These are phyloP conservation scores for Globisporangium abappressorium DNA, from an alignment of 352 stramenopile species.

Conservation along the genomic window DNA sequence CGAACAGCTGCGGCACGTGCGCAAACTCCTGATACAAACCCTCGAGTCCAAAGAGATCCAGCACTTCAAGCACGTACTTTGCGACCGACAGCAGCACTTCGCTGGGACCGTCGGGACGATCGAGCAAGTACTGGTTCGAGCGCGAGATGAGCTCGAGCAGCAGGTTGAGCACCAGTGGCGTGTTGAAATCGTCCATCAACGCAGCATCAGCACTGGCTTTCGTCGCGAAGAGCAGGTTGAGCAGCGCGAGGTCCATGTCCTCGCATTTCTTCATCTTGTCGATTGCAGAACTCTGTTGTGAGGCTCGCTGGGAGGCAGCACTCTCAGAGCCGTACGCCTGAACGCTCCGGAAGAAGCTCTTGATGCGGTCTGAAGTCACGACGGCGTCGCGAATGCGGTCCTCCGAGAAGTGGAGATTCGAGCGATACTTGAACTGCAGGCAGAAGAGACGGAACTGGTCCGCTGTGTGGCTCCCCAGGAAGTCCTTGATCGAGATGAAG, in stretches of 20 bases:
- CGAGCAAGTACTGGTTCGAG: constrained; percentile 57
- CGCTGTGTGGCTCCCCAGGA: constrained; percentile 46
- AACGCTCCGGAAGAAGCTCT: constrained; percentile 63
- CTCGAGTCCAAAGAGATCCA: constrained; percentile 69
- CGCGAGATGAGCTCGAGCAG: constrained; percentile 71
- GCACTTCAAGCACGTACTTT: constrained; percentile 64
- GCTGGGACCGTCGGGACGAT: constrained; percentile 33
- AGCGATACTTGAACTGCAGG: constrained; percentile 85
- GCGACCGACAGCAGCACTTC: constrained; percentile 59
- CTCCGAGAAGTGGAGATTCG: constrained; percentile 75
- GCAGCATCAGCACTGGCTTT: constrained; percentile 54
- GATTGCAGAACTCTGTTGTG: neutral
- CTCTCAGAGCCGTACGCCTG: constrained; percentile 36
- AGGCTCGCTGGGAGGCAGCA: constrained; percentile 1
- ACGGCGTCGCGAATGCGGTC: constrained; percentile 72
- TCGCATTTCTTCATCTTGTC: constrained; percentile 47
- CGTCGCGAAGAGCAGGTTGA: constrained; percentile 46
- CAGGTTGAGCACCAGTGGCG: constrained; percentile 58
- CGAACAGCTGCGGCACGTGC: constrained; percentile 27
- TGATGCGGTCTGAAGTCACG: constrained; percentile 47
- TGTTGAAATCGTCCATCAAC: constrained; percentile 89
- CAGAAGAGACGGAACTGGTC: constrained; percentile 90
- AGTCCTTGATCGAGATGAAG: constrained; percentile 95
- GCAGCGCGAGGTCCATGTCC: constrained; percentile 49
- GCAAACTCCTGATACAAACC: constrained; percentile 53